Base-by-base conservation (phyloP, 306 rosid species). In the Quercus glauca region DNA sequence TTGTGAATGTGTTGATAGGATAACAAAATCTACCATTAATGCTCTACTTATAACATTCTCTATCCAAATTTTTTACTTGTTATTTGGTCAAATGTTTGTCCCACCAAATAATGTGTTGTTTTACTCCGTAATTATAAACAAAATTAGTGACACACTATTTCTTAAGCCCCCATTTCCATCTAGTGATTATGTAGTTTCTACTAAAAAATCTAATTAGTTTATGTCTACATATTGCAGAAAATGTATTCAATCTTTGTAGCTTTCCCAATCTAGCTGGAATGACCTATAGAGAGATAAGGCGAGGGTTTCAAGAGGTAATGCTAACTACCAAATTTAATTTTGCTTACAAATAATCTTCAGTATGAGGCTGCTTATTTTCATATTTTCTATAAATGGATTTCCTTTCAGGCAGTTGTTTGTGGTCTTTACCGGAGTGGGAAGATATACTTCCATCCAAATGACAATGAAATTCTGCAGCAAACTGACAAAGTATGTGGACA, bases 391-490 rank as follows among this genome's bases (percentile, higher is more conserved):
- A 52, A 73, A 52, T 82, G 83, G 61, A 78, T 80, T 45, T 79
- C 55, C 73, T 88, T 87, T 80, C 97, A 95, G 98, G 97, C 85
- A 58, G 84, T 93, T 80, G 96, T 93, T 75, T 93, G 96, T 81
- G 99, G 99, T 68, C 92, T 95, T 57, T 89, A 89, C 80, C 93
- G 97, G 71, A 84, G 80, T 69, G 98, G 98, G 86, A 89, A 81
- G 87, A 88, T 91, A 87, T 59, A 82, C 83, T 95, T 95, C 85
- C 99, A 95, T 86, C 99, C 99, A 69, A 81, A 76, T 56, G 99
- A 95, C 57, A 76, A 73, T 85, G 98, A 93, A 81, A 79, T 90
- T 86, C 81, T 95, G 85, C 92, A 65, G 87, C 84, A 77, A 86
- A 89, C 87, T 70, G 99, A 95, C 91, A 95, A 95, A 84, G 99